These are phyloP conservation scores for Boletus fagicola DNA, from an alignment of 768 basidiomycete species.

Conservation along the genomic window DNA sequence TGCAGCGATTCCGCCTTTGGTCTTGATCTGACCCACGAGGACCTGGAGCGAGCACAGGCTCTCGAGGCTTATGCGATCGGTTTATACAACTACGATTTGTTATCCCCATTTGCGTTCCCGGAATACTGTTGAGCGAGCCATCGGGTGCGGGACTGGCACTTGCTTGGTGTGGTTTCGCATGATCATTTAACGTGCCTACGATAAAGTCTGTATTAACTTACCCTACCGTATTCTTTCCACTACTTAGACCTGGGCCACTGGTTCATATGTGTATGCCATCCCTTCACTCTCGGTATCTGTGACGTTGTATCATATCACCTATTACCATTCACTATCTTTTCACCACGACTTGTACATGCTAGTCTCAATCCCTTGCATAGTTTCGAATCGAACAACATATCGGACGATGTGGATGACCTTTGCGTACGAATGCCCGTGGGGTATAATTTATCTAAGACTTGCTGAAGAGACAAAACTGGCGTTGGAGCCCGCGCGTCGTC, in stretches of 20 bases:
- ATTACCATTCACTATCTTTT: slow-evolving; percentile 1
- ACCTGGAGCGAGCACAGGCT: slow-evolving; percentile 26
- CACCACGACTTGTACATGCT: neutral
- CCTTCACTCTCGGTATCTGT: neutral
- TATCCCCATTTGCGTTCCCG: slow-evolving; percentile 19
- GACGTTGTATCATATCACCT: slow-evolving; percentile 3
- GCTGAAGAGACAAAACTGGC: neutral
- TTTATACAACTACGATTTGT: slow-evolving; percentile 27
- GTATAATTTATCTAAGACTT: slow-evolving; percentile 3
- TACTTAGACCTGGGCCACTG: slow-evolving; percentile 2
- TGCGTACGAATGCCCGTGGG: neutral
- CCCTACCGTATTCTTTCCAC: neutral
- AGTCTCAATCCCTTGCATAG: neutral
- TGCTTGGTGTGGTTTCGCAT: neutral
- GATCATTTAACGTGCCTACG: neutral
- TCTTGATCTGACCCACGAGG: slow-evolving; percentile 12
- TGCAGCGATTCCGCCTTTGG: slow-evolving; percentile 4
- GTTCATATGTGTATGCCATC: neutral
- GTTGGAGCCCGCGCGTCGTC: neutral
- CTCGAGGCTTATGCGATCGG: slow-evolving; percentile 33
- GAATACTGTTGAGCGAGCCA: slow-evolving; percentile 15
- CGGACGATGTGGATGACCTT: neutral
- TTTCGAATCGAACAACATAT: neutral
- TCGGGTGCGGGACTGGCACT: neutral
- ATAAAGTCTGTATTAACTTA: neutral